These are phyloP conservation scores for button mushroom (Agaricus bisporus) DNA, from an alignment of 768 basidiomycete genomes.

Conservation along the genomic window DNA sequence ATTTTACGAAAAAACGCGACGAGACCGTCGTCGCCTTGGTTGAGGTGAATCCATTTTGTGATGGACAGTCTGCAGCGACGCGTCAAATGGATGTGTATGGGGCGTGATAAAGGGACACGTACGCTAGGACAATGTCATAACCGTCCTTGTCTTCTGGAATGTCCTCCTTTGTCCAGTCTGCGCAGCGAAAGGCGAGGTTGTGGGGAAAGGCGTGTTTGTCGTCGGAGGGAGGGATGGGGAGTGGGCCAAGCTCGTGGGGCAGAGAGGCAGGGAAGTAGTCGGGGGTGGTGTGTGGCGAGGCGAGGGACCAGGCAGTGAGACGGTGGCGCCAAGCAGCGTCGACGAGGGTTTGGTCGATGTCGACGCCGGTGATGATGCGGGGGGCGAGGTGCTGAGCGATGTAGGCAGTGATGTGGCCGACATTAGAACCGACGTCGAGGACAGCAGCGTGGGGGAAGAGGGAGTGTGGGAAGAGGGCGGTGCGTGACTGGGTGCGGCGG, in stretches of 20 bases:
- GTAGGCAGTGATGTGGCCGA: conserved; percentile 66
- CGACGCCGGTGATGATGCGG: conserved; percentile 73
- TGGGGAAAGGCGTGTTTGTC: conserved; percentile 57
- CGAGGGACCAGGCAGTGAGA: conserved; percentile 65
- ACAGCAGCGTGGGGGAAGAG: conserved; percentile 55
- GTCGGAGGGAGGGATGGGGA: conserved; percentile 54
- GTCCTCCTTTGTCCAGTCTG: conserved; percentile 63
- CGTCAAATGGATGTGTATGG: background rate
- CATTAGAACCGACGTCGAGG: conserved; percentile 84
- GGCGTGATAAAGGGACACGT: conserved; percentile 19
- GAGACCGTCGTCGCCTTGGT: conserved; percentile 73
- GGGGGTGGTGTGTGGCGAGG: conserved; percentile 30
- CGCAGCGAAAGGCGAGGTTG: conserved; percentile 65
- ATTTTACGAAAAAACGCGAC: conserved; percentile 60
- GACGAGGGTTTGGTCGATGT: conserved; percentile 76
- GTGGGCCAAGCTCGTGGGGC: conserved; percentile 67
- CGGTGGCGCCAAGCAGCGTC: conserved; percentile 70
- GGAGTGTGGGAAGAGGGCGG: conserved; percentile 49
- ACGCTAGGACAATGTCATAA: conserved; percentile 83
- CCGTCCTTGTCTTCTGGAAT: conserved; percentile 48
- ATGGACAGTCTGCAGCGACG: conserved; percentile 60
- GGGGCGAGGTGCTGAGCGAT: conserved; percentile 38
- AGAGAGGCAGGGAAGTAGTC: conserved; percentile 76
- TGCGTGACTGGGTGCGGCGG: conserved; percentile 50
- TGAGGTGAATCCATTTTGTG: conserved; percentile 90